These are phyloP conservation scores for Yamadazyma diospyri DNA, from an alignment of 1,139 yeast species.

Conservation along the genomic window DNA sequence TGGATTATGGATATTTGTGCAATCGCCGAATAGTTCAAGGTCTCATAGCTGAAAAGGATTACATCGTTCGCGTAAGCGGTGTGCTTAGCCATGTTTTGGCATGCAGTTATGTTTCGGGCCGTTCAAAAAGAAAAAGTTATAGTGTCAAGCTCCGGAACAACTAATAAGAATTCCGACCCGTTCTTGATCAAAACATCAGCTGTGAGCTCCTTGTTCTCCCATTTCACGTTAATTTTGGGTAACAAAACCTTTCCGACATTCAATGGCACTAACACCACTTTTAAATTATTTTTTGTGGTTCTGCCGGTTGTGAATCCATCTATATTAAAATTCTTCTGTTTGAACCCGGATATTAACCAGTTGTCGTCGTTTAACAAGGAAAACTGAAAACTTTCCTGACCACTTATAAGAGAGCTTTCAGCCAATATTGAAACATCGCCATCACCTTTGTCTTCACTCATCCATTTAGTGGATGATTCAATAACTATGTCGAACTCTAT, in stretches of 20 bases:
- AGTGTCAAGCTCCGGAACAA: constrained; percentile 68
- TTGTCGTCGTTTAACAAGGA: constrained; percentile 38
- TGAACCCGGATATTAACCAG: constrained; percentile 72
- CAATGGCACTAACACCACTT: constrained; percentile 63
- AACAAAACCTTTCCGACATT: constrained; percentile 68
- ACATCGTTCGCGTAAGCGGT: too few relatives aligned
- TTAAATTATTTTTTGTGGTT: constrained; percentile 15
- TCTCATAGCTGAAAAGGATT: too few relatives aligned
- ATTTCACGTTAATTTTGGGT: constrained; percentile 58
- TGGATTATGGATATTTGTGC: too few relatives aligned
- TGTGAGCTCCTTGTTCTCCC: constrained; percentile 15
- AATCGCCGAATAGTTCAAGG: too few relatives aligned
- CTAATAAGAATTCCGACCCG: constrained; percentile 63
- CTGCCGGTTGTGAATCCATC: constrained; percentile 11
- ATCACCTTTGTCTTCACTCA: constrained; percentile 14
- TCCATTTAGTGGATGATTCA: constrained; percentile 47
- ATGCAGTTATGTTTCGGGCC: too few relatives aligned
- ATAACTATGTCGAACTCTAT: constrained; percentile 44
- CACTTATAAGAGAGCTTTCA: constrained; percentile 23
- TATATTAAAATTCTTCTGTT: constrained; percentile 44
- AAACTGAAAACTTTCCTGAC: constrained; percentile 24
- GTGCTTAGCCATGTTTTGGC: too few relatives aligned
- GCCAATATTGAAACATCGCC: constrained; percentile 21
- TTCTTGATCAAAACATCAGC: constrained; percentile 66
- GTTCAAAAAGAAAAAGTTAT: constrained; percentile 54